phyloP scores from a whole-genome alignment of 331 rosid species.

The Pyracantha coccinea region DNA sequence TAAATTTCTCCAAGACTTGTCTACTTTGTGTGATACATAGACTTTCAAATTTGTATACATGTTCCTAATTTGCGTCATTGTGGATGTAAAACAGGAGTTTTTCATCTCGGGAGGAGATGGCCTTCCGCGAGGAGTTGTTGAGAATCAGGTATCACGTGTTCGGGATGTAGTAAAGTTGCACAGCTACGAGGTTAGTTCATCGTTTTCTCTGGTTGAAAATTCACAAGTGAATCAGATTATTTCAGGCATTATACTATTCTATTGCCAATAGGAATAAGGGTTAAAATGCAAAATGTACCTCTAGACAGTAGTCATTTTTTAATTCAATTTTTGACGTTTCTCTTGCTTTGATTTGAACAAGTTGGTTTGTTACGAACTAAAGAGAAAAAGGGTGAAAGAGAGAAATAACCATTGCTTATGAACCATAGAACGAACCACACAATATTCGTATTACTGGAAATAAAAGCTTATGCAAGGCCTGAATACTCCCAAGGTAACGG shows the following conservation, averaged over 20 bases:
- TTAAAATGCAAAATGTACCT: neutral
- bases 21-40: neutral
- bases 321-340: neutral
- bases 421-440: neutral
- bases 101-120: constrained; percentile 98
- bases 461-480: neutral
- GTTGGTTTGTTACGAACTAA: neutral
- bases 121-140: constrained; percentile 94
- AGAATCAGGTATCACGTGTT: constrained; percentile 85
- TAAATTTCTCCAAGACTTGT: neutral
- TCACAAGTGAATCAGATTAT: neutral
- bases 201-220: neutral
- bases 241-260: neutral
- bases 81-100: constrained; percentile 52
- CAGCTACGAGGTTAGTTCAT: constrained; percentile 64
- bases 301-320: neutral
- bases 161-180: constrained; percentile 76
- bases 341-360: neutral
- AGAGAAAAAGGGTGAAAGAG: neutral
- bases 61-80: neutral
- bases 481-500: neutral
- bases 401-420: neutral
- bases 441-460: neutral
- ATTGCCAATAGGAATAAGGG: neutral
- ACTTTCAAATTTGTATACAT: neutral